Conservation (phyloP, 2,329 filamentous ascomycete genomes). For the Spiromastix sp. region DNA sequence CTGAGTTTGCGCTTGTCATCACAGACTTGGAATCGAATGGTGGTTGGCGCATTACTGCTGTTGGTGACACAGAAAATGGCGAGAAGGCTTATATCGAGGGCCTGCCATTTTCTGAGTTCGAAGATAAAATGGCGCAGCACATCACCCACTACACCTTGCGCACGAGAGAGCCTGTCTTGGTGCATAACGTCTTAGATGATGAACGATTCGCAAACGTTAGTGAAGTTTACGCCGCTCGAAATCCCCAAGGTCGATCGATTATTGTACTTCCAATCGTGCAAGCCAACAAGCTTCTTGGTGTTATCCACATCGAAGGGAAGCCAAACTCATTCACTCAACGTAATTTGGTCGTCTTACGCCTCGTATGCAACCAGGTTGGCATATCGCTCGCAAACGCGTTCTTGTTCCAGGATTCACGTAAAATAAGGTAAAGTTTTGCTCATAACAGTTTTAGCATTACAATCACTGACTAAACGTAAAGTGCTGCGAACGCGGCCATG, state of each 20-base stretch:
- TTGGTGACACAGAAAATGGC: slow-evolving; percentile 46
- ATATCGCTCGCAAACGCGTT: slow-evolving; percentile 56
- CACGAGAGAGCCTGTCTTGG: slow-evolving; percentile 53
- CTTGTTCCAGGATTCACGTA: slow-evolving; percentile 51
- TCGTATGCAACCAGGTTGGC: slow-evolving; percentile 54
- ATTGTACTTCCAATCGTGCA: slow-evolving; percentile 55
- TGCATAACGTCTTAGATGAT: slow-evolving; percentile 54
- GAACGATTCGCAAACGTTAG: slow-evolving; percentile 54
- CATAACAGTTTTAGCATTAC: background rate
- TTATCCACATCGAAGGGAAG: slow-evolving; percentile 52
- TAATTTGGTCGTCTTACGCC: slow-evolving; percentile 39
- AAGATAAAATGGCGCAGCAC: slow-evolving; percentile 50
- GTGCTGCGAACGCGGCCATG: slow-evolving; percentile 55
- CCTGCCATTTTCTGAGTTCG: slow-evolving; percentile 45
- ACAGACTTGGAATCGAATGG: slow-evolving; percentile 46
- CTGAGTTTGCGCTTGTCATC: slow-evolving; percentile 50
- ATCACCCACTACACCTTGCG: slow-evolving; percentile 53
- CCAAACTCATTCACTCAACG: slow-evolving; percentile 56
- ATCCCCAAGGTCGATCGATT: slow-evolving; percentile 49
- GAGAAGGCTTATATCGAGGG: slow-evolving; percentile 44
- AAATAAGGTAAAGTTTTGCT: slow-evolving; percentile 33
- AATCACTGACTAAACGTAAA: slow-evolving; percentile 7
- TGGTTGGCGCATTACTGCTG: slow-evolving; percentile 52
- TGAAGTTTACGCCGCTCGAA: slow-evolving; percentile 43
- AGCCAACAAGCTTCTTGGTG: slow-evolving; percentile 48